A percentile compares a stretch with the other conserved stretches of the same genome.
These are phyloP conservation scores for Circinella umbellata DNA, from an alignment of 371 early-diverging fungal species.

Conservation along the genomic window DNA sequence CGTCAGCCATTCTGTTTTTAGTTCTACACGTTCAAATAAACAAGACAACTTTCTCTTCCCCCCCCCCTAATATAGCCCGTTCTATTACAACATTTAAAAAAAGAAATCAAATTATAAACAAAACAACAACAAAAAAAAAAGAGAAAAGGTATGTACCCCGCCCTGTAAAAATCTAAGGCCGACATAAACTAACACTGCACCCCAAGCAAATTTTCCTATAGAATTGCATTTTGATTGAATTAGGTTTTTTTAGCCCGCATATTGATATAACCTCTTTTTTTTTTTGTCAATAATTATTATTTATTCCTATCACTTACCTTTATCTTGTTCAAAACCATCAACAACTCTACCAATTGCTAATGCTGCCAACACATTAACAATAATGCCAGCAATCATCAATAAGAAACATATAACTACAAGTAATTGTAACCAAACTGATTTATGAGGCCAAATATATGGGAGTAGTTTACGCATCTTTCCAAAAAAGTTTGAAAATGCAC, in stretches of 20 bases:
- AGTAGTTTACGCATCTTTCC: constrained; percentile 65
- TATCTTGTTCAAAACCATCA: constrained; percentile 54
- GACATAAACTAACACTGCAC: constrained; percentile 71
- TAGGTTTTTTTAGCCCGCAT: too few relatives aligned
- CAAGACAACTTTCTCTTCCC: too few relatives aligned
- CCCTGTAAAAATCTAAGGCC: constrained; percentile 78
- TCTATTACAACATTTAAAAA: too few relatives aligned
- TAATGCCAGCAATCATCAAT: constrained; percentile 71
- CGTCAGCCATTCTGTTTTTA: not conserved
- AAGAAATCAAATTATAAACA: too few relatives aligned
- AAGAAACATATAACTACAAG: constrained; percentile 72
- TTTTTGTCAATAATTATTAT: too few relatives aligned
- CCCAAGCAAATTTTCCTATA: constrained; percentile 55
- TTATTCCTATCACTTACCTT: constrained; percentile 23
- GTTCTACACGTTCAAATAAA: not conserved
- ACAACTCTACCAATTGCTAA: constrained; percentile 80
- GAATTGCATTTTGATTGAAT: not conserved
- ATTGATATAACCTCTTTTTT: too few relatives aligned
- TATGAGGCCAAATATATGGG: constrained; percentile 90
- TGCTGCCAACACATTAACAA: constrained; percentile 84
- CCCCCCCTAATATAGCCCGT: too few relatives aligned
- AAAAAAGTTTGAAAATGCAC: constrained; percentile 47
- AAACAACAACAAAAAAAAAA: not conserved
- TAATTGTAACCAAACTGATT: constrained; percentile 64
- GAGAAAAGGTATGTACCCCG: constrained; percentile 38